These are phyloP conservation scores for Posidonia oceanica DNA, from an alignment of 116 monocot genomes.

Conservation along the genomic window DNA sequence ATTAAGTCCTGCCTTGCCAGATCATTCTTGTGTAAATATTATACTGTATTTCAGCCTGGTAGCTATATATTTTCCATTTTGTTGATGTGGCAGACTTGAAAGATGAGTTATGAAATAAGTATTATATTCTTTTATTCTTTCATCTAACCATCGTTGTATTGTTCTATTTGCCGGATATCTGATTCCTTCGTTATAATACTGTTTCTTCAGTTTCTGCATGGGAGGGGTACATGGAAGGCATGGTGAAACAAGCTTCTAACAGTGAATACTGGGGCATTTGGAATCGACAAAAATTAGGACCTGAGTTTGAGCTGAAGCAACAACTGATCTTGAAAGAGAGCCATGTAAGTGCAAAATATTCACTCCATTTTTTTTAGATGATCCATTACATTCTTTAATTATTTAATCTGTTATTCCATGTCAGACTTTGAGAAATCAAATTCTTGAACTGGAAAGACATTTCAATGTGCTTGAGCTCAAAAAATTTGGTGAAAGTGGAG, in stretches of 20 bases:
- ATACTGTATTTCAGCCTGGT: too few relatives aligned
- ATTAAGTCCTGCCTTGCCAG: too few relatives aligned
- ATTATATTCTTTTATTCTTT: too few relatives aligned
- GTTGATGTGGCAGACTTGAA: too few relatives aligned
- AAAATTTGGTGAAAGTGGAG: conserved; percentile 56
- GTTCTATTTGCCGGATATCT: not conserved
- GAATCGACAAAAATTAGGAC: conserved; percentile 70
- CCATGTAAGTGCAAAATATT: conserved; percentile 28
- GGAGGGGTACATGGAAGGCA: conserved; percentile 69
- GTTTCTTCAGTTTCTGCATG: conserved; percentile 61
- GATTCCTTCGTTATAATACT: not conserved
- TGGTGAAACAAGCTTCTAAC: conserved; percentile 76
- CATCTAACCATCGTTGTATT: too few relatives aligned
- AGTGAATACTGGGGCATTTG: conserved; percentile 74
- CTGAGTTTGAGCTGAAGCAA: conserved; percentile 79
- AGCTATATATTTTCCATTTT: too few relatives aligned
- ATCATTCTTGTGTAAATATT: too few relatives aligned
- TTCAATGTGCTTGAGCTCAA: conserved; percentile 85
- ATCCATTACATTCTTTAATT: not conserved
- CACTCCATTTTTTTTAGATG: too few relatives aligned
- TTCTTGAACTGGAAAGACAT: conserved; percentile 82
- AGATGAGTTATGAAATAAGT: too few relatives aligned
- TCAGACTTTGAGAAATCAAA: conserved; percentile 72
- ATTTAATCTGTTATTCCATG: not conserved
- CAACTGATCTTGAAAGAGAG: conserved; percentile 56